Evolutionary conservation across 2,329 filamentous ascomycete species (phyloP), one percentile per base, ranked within the genome.

Genomic region (Cercospora brassicicola): DNA sequence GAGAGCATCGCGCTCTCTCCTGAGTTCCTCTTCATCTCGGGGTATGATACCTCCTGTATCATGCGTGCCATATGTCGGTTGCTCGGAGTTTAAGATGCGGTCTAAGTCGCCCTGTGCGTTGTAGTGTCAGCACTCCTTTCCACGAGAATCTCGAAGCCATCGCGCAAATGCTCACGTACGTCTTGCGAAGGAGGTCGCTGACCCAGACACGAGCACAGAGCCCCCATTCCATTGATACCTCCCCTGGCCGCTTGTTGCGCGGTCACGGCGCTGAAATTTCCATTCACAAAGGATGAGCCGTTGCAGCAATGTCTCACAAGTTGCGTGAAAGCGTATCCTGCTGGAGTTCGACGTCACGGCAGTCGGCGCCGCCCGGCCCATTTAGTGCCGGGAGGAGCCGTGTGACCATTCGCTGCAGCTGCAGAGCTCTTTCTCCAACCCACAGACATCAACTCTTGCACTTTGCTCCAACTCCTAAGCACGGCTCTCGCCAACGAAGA

Each of bases 1-100:
- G 67, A 84, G 73, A 31, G 80, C 81, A 72, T 84, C 82, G 48
- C 83, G 78, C 73, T 84, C 81, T 70, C 81, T 79, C 67, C 80
- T 77, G 63, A 84, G 77, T 75, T 84, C 83, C 72, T 84, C 82
- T 63, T 82, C 82, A 72, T 84, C 82, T 36, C 80, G 81, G 73
- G 81, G 81, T 66, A 79, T 76, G 8, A 73, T 61, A 51, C 76
- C 75, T 67, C 76, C 76, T 66, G 78, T 79, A 68, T 75, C 77
- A 67, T 79, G 74, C 63, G 79, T 79, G 73, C 83, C 83, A 72
- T 84, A 84, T 56, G 82, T 79, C 42, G 78, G 78, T 53, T 75
- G 80, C 76, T 77, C 79, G 62, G 80, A 76, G 71, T 82, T 79
- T 59, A 85, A 79, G 55, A 85, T 80, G 68, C 82, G 81, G 64